These are phyloP conservation scores for Phytophthora boehmeriae DNA, from an alignment of 352 stramenopile species.

Conservation along the genomic window DNA sequence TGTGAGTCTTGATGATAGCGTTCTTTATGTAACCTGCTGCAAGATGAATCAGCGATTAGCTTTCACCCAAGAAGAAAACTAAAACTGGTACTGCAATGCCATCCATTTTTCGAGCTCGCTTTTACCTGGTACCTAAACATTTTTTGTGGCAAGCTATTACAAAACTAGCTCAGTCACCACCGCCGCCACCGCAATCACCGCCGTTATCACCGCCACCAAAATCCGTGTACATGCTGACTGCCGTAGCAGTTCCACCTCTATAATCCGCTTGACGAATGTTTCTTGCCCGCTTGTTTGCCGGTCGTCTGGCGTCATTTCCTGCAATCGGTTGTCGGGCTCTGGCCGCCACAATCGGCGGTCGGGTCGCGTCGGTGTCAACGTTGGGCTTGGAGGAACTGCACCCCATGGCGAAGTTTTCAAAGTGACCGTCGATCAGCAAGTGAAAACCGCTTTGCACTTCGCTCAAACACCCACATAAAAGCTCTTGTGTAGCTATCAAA, in stretches of 20 bases:
- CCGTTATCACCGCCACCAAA: conserved; percentile 12
- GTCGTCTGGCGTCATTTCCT: background rate
- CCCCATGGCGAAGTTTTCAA: background rate
- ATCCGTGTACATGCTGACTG: conserved; percentile 8
- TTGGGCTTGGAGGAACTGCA: background rate
- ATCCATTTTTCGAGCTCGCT: too few species aligned
- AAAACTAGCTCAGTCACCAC: too few species aligned
- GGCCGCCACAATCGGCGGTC: too few species aligned
- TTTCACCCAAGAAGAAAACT: too few species aligned
- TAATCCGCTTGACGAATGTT: background rate
- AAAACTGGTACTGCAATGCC: too few species aligned
- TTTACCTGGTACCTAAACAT: too few species aligned
- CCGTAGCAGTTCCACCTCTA: background rate
- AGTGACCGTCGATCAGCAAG: background rate
- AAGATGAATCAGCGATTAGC: too few species aligned
- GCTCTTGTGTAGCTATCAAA: too few species aligned
- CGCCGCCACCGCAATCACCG: background rate
- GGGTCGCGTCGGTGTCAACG: background rate
- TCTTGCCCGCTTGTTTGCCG: background rate
- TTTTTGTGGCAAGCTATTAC: too few species aligned
- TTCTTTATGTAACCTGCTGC: too few species aligned
- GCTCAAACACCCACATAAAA: too few species aligned
- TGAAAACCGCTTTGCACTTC: background rate
- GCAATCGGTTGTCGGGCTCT: background rate
- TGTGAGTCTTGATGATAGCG: too few species aligned